These are phyloP conservation scores for Prunus kanzakura DNA, from an alignment of 306 rosid species.

Conservation along the genomic window DNA sequence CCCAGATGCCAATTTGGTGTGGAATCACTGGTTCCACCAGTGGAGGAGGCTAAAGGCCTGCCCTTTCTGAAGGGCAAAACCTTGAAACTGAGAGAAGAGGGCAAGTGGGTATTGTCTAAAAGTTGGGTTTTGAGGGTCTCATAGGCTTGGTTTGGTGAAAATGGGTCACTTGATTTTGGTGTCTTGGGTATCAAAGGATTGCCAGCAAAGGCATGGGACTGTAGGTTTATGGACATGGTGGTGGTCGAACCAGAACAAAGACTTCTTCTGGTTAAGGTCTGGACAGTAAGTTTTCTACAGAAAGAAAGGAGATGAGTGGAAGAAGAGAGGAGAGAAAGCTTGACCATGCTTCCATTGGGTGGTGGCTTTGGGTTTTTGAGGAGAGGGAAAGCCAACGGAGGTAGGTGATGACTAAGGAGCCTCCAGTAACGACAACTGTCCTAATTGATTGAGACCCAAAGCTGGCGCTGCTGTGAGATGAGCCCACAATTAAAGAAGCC, in stretches of 20 bases:
- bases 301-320: slow-evolving; percentile 17
- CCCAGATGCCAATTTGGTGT: slow-evolving; percentile 67
- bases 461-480: neutral
- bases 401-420: slow-evolving; percentile 12
- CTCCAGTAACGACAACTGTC: slow-evolving; percentile 28
- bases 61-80: slow-evolving; percentile 76
- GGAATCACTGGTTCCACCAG: slow-evolving; percentile 22
- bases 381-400: neutral
- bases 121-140: slow-evolving; percentile 58
- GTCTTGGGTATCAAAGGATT: slow-evolving; percentile 55
- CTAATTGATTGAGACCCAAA: neutral
- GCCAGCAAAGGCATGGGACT: slow-evolving; percentile 61
- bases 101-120: slow-evolving; percentile 21
- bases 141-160: slow-evolving; percentile 58
- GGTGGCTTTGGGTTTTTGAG: slow-evolving; percentile 7
- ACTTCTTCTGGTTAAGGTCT: slow-evolving; percentile 8
- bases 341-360: slow-evolving; percentile 23
- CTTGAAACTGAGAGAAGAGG: slow-evolving; percentile 55
- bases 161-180: slow-evolving; percentile 39
- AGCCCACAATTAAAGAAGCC: neutral
- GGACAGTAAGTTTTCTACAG: slow-evolving; percentile 17
- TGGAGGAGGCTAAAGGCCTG: slow-evolving; percentile 55
- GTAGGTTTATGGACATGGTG: slow-evolving; percentile 54
- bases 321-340: slow-evolving; percentile 30
- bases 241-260: slow-evolving; percentile 17